These are phyloP conservation scores for Taiozyma onychis DNA, from an alignment of 1,139 yeast genomes.

Conservation along the genomic window DNA sequence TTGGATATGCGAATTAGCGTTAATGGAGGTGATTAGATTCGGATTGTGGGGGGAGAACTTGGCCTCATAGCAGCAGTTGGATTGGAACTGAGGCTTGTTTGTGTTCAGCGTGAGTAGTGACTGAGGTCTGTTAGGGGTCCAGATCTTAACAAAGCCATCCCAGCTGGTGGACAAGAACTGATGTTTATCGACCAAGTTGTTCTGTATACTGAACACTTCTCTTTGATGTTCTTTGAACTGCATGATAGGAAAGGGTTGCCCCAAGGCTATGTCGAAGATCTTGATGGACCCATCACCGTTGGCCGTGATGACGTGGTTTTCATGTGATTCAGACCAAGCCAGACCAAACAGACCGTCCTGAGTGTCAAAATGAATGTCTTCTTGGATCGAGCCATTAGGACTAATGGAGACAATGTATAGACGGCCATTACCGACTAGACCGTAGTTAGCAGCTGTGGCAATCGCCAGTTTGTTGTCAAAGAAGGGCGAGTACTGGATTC, in stretches of 20 bases:
- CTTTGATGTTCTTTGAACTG: constrained; percentile 73
- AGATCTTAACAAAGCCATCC: constrained; percentile 84
- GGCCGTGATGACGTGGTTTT: constrained; percentile 76
- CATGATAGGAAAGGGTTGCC: constrained; percentile 61
- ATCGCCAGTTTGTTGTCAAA: constrained; percentile 87
- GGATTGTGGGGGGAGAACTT: constrained; percentile 85
- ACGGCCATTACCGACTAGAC: constrained; percentile 90
- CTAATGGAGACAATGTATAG: constrained; percentile 64
- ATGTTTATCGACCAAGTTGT: constrained; percentile 79
- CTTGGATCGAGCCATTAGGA: constrained; percentile 53
- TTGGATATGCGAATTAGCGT: constrained; percentile 73
- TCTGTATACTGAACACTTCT: constrained; percentile 83
- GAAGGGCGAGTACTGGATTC: constrained; percentile 86
- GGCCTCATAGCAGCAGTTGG: constrained; percentile 71
- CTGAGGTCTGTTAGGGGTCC: constrained; percentile 56
- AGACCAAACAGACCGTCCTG: constrained; percentile 90
- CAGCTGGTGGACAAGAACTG: constrained; percentile 77
- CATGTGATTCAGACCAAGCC: constrained; percentile 88
- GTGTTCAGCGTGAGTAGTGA: constrained; percentile 53
- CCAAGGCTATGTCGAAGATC: constrained; percentile 67
- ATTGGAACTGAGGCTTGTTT: constrained; percentile 17
- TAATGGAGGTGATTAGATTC: constrained; percentile 62
- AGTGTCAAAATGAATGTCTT: constrained; percentile 68
- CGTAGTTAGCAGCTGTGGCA: constrained; percentile 88
- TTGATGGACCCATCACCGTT: constrained; percentile 89